Base-by-base conservation (phyloP, 1,139 yeast genomes). In the Kluyveromyces sp. region DNA sequence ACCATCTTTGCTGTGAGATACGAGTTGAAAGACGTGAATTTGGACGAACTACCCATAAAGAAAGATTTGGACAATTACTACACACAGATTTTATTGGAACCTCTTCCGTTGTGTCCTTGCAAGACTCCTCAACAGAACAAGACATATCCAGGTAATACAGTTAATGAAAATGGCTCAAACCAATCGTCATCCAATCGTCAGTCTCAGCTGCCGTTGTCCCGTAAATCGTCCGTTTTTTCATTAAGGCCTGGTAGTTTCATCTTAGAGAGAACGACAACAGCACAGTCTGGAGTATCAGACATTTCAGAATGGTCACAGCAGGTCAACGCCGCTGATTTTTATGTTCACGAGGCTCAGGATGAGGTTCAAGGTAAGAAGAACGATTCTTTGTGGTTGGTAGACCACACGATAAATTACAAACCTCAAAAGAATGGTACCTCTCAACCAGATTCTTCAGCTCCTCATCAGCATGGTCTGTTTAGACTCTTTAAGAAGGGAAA, bases 1-100 rank as follows among this genome's bases (percentile, higher is more conserved):
- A 79, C 87, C 1, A 60, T 76, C 46, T 51, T 59, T 40, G 73
- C 75, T 0, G 47, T 71, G 28, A 51, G 57, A 50, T 65, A 70
- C 53, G 64, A 73, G 42, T 34, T 49, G 3, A 33, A 44, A 15
- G 35, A 31, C 12, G 19, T 3, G 7, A 41, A 42, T 3, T 25
- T 45, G 13, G 46, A 49, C 22, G 47, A 46, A 18, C 30, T 44
- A 2, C 26, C 48, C 22, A 39, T 45, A 18, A 43, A 45, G 13
- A 40, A 38, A n/a, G 54, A 52, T 18, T 42, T 46, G 4, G 18
- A 36, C 20, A 13, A 28, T 4, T 51, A 46, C 36, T 53, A 50
- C 38, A 42, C 40, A 8, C 36, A 46, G 4, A 35, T 51, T 17
- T 42, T 43, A 30, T 38, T 35, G 3, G 39, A 44, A 16, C 45